These are phyloP conservation scores for Agrocybe praecox DNA, from an alignment of 768 basidiomycete species.

Conservation along the genomic window DNA sequence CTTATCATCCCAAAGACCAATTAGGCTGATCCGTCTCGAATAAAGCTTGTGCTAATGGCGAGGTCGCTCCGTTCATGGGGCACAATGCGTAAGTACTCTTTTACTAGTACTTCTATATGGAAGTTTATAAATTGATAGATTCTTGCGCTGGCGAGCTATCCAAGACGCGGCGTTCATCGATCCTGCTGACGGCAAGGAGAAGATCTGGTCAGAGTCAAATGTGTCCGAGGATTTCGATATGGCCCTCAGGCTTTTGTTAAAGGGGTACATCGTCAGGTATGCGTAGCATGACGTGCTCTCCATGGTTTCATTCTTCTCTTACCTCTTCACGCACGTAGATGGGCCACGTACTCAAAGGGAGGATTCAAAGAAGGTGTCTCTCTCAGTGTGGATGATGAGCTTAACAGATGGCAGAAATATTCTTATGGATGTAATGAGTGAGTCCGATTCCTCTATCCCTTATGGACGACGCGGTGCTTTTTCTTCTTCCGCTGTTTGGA, in stretches of 20 bases:
- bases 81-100: slow-evolving; percentile 61
- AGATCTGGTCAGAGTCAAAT: slow-evolving; percentile 79
- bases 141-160: slow-evolving; percentile 83
- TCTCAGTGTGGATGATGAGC: slow-evolving; percentile 84
- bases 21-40: slow-evolving; percentile 11
- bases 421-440: slow-evolving; percentile 66
- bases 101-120: background rate
- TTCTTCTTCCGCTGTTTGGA: slow-evolving; percentile 12
- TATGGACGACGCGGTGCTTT: slow-evolving; percentile 20
- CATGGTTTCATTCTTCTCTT: background rate
- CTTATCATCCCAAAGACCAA: background rate
- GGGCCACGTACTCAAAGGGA: slow-evolving; percentile 86
- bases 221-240: slow-evolving; percentile 87
- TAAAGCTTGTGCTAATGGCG: slow-evolving; percentile 76
- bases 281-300: slow-evolving; percentile 8
- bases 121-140: slow-evolving; percentile 30
- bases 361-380: slow-evolving; percentile 92
- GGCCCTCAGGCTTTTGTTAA: slow-evolving; percentile 61
- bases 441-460: slow-evolving; percentile 25
- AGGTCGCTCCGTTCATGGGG: slow-evolving; percentile 82
- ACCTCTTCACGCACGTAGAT: slow-evolving; percentile 42
- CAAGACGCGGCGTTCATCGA: slow-evolving; percentile 83
- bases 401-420: slow-evolving; percentile 89
- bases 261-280: slow-evolving; percentile 69
- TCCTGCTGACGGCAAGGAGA: slow-evolving; percentile 60